Conservation (phyloP, 345 rosid genomes). For the Eucalyptus microcorys region DNA sequence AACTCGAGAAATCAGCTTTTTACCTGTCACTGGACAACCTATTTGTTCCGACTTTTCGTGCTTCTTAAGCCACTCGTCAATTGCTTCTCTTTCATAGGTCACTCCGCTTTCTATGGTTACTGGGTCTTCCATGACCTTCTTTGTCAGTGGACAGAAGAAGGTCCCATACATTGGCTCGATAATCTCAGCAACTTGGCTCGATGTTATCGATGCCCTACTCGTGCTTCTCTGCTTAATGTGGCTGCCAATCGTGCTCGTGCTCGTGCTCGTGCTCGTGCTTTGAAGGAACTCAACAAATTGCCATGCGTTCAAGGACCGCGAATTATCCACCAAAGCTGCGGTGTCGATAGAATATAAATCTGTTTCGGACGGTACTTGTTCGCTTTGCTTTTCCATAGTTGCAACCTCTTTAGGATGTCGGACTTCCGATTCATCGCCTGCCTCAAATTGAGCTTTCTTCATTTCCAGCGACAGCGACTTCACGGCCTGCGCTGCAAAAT, state of each 20-base stretch:
- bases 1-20: slow-evolving; percentile 19
- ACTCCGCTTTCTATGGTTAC: slow-evolving; percentile 69
- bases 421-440: slow-evolving; percentile 3
- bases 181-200: slow-evolving; percentile 33
- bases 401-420: not conserved
- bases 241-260: slow-evolving; percentile 18
- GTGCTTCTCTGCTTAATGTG: slow-evolving; percentile 11
- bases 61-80: slow-evolving; percentile 48
- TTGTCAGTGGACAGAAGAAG: slow-evolving; percentile 80
- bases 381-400: not conserved
- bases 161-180: slow-evolving; percentile 66
- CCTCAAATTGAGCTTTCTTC: slow-evolving; percentile 30
- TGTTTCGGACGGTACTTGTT: slow-evolving; percentile 15
- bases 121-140: slow-evolving; percentile 82
- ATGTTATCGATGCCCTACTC: slow-evolving; percentile 25
- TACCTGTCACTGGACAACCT: slow-evolving; percentile 50
- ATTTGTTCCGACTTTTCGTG: slow-evolving; percentile 25
- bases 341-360: slow-evolving; percentile 51
- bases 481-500: slow-evolving; percentile 44
- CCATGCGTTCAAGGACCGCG: slow-evolving; percentile 5
- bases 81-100: slow-evolving; percentile 65
- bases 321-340: slow-evolving; percentile 27
- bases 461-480: slow-evolving; percentile 59
- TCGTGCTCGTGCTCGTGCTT: slow-evolving; percentile 2
- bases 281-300: not conserved